Percentiles rank a stretch among this genome's conserved stretches.
These are phyloP conservation scores for Ligustrum vulgare DNA, from an alignment of 257 asterid genomes.

Conservation along the genomic window DNA sequence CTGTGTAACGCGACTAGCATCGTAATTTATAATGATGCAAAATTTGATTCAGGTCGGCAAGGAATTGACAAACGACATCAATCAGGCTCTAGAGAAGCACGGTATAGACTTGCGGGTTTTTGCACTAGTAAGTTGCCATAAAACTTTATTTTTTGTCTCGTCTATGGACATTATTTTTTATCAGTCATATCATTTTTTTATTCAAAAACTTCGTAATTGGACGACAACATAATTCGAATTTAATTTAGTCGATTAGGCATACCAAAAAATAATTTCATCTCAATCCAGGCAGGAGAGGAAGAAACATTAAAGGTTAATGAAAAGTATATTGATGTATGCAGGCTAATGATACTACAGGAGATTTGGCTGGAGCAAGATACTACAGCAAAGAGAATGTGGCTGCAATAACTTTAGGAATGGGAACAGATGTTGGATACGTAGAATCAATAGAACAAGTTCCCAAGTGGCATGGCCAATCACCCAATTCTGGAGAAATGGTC, in stretches of 20 bases:
- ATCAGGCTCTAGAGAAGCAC: slow-evolving; percentile 55
- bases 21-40: neutral
- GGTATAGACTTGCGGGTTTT: slow-evolving; percentile 55
- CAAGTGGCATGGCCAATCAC: slow-evolving; percentile 32
- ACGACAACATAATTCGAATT: too few relatives aligned
- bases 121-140: slow-evolving; percentile 45
- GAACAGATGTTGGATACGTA: slow-evolving; percentile 59
- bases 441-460: slow-evolving; percentile 42
- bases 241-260: too few relatives aligned
- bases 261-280: too few relatives aligned
- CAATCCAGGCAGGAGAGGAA: neutral
- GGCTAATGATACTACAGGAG: slow-evolving; percentile 72
- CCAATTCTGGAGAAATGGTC: slow-evolving; percentile 54
- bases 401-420: slow-evolving; percentile 70
- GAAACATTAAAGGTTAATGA: neutral
- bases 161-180: neutral
- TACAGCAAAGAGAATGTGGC: slow-evolving; percentile 67
- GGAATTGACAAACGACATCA: slow-evolving; percentile 51
- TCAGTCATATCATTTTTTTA: neutral
- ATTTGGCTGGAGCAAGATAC: slow-evolving; percentile 83
- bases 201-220: neutral
- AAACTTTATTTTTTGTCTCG: neutral
- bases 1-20: neutral
- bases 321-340: slow-evolving; percentile 13
- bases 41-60: slow-evolving; percentile 44